These are phyloP conservation scores for Ophiostoma piceae DNA, from an alignment of 2,329 filamentous ascomycete genomes.

Conservation along the genomic window DNA sequence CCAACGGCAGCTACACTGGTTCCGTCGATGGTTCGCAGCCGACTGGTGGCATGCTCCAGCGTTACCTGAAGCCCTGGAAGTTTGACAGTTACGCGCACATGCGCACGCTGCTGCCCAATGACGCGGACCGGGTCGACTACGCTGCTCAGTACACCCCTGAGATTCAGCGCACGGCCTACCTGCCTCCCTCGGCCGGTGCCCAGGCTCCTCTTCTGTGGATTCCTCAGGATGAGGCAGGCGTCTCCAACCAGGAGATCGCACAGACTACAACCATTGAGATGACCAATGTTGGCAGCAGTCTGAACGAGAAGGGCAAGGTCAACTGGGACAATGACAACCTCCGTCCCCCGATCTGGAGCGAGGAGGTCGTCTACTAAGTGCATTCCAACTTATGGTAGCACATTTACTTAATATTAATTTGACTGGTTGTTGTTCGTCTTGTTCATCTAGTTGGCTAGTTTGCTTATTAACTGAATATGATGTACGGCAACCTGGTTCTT, in stretches of 20 bases:
- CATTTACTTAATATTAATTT: constrained; percentile 6
- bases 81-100: constrained; percentile 68
- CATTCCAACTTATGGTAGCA: background rate
- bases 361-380: constrained; percentile 35
- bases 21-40: constrained; percentile 22
- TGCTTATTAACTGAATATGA: background rate
- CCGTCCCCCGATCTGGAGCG: constrained; percentile 36
- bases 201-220: constrained; percentile 74
- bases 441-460: too few relatives aligned
- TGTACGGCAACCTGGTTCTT: background rate
- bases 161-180: constrained; percentile 63
- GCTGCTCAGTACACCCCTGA: constrained; percentile 57
- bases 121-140: constrained; percentile 39
- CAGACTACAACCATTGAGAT: constrained; percentile 73
- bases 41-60: background rate
- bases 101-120: constrained; percentile 61
- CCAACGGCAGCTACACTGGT: constrained; percentile 24
- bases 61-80: constrained; percentile 70
- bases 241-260: constrained; percentile 70
- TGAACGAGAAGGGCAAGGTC: constrained; percentile 61
- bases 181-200: constrained; percentile 63
- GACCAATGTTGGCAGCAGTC: constrained; percentile 68
- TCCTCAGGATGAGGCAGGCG: constrained; percentile 65
- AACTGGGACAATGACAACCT: constrained; percentile 35
- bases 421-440: background rate